Percentiles rank a stretch among this genome's conserved stretches.
Evolutionary conservation across 2,329 filamentous ascomycete species (phyloP).

Genomic region (Grosmannia penicillata): DNA sequence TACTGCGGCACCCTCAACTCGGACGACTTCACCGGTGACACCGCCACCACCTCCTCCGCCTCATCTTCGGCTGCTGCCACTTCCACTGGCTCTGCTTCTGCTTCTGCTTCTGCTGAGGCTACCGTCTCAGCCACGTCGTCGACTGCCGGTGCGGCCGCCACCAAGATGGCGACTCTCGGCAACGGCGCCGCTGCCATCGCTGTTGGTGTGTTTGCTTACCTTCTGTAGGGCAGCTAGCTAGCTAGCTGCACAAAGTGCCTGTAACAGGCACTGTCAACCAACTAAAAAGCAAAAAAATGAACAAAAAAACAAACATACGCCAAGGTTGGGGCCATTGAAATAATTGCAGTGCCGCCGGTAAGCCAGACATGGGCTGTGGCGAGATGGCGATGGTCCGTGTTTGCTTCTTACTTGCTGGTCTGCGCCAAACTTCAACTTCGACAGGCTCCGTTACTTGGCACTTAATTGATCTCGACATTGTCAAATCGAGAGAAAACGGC

Average conservation of each 20-base stretch:
- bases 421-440: too few relatives aligned
- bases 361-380: too few relatives aligned
- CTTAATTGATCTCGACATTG: too few relatives aligned
- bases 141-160: slow-evolving; percentile 14
- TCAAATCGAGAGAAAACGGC: too few relatives aligned
- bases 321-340: too few relatives aligned
- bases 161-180: slow-evolving; percentile 20
- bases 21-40: slow-evolving; percentile 5
- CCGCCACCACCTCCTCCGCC: not conserved
- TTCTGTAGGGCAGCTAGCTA: slow-evolving; percentile 28
- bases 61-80: slow-evolving; percentile 11
- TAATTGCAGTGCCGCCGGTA: not conserved
- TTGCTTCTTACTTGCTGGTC: too few relatives aligned
- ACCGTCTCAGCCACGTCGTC: slow-evolving; percentile 8
- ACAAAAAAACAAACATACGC: too few relatives aligned
- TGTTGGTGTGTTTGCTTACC: slow-evolving; percentile 35
- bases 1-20: slow-evolving; percentile 32
- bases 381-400: too few relatives aligned
- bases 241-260: too few relatives aligned
- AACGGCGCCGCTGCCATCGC: slow-evolving; percentile 34
- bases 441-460: too few relatives aligned
- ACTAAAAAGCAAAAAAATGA: too few relatives aligned
- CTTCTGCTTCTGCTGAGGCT: slow-evolving; percentile 2
- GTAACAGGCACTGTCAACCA: too few relatives aligned
- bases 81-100: slow-evolving; percentile 11